Conservation (phyloP, 805 yeast genomes). For the Yamadazyma tumulicola region DNA sequence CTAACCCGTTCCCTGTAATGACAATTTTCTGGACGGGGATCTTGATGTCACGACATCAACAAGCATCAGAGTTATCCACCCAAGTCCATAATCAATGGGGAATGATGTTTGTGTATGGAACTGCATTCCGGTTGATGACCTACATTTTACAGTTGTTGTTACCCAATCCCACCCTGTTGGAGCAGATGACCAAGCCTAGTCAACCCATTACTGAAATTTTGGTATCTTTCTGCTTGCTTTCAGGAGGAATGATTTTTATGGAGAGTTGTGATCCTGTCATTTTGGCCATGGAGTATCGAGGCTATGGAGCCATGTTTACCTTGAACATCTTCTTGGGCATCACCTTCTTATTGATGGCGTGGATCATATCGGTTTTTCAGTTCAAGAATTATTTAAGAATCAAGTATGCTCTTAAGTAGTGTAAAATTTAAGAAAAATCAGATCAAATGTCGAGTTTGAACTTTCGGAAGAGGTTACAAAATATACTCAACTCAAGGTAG, state of each 20-base stretch:
- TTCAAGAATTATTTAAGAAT: conserved; percentile 47
- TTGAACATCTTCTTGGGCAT: conserved; percentile 82
- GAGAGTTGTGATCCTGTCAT: conserved; percentile 86
- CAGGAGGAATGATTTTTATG: conserved; percentile 92
- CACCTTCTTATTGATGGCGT: conserved; percentile 77
- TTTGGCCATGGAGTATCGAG: conserved; percentile 65
- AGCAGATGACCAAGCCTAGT: conserved; percentile 24
- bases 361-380: conserved; percentile 73
- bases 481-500: too few relatives aligned
- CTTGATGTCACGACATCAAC: conserved; percentile 92
- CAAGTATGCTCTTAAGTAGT: too few relatives aligned
- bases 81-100: conserved; percentile 93
- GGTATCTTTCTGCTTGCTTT: conserved; percentile 70
- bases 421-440: too few relatives aligned
- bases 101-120: conserved; percentile 71
- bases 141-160: conserved; percentile 50
- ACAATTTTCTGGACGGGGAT: conserved; percentile 96
- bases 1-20: conserved; percentile 92
- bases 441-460: too few relatives aligned
- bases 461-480: too few relatives aligned
- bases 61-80: conserved; percentile 76
- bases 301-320: conserved; percentile 87
- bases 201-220: conserved; percentile 87
- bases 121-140: conserved; percentile 70
- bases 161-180: conserved; percentile 28